Base-by-base conservation (phyloP, 1,139 yeast genomes). In the Protomyces gravidus region DNA sequence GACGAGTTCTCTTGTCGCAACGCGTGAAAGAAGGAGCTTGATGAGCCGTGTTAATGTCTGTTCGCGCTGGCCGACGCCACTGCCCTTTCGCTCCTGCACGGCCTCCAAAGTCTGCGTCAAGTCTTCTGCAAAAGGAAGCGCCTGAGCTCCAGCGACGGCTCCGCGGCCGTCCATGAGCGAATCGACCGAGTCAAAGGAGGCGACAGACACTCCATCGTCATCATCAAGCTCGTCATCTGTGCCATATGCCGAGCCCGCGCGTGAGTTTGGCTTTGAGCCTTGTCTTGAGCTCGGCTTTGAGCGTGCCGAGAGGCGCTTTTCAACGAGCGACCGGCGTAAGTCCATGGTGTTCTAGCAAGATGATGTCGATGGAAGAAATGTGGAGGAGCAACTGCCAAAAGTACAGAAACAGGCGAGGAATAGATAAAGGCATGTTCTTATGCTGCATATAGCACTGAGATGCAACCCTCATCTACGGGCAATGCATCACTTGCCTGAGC, bases 281-380 rank as follows among this genome's bases (percentile, higher is more conserved):
- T 48, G 26, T 51, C 48, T 50, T 77, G 2, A 78, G 74, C 65
- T 82, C 72, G 71, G 88, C 76, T 72, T 75, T 73, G n/a, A 45
- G 19, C 51, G 36, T n/a, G 51, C 40, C 7, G 51, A 39, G 17
- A 53, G 47, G 19, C 48, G 47, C 46, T 53, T 53, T 28, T 53
- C 58, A 9, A 46, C 58, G 17, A 53, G 39, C 25, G 58, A 46
- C n/a, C 58, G 45, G 46, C 58, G 25, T 21, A 53, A 36, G 39
- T 53, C 58, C 58, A 53, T 53, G 33, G 17, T 7, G 7, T 2
- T 28, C 2, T 28, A 28, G 32, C 32, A 9, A 28, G 13, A 13
- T 28, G 13, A 9, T 9, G 13, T 9, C 32, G 13, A 9, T 28
- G 32, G 32, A 28, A 28, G 7, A 28, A 28, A 13, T 28, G 32